Percentiles rank a stretch among this genome's conserved stretches.
Evolutionary conservation across 768 basidiomycete species (phyloP).

Genomic region (Amanita polypyramis): DNA sequence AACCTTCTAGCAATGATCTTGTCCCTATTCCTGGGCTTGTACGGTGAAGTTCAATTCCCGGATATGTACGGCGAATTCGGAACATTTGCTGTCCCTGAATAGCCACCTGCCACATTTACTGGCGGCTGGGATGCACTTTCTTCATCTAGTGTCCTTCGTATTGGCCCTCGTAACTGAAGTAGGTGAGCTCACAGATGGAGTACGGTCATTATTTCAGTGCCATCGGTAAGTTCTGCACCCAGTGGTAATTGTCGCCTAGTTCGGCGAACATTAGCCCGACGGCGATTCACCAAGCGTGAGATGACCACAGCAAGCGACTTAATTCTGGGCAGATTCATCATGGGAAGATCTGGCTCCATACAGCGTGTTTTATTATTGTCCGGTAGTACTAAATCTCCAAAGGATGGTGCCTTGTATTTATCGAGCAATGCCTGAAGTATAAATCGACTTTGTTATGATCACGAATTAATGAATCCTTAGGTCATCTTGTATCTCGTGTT

Average conservation of each 20-base stretch:
- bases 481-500: not conserved
- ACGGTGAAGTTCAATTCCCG: conserved; percentile 23
- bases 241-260: not conserved
- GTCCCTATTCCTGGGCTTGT: conserved; percentile 25
- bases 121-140: conserved; percentile 13
- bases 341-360: not conserved
- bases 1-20: conserved; percentile 22
- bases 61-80: conserved; percentile 25
- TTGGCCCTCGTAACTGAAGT: conserved; percentile 1
- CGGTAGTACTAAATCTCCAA: not conserved
- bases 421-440: not conserved
- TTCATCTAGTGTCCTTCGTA: conserved; percentile 9
- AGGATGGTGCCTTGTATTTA: not conserved
- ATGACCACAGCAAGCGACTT: not conserved
- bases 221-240: not conserved
- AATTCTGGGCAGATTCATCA: not conserved
- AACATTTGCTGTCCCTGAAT: conserved; percentile 26
- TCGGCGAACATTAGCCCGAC: conserved; percentile 11
- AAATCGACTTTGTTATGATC: not conserved
- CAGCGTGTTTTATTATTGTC: not conserved
- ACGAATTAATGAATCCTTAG: not conserved
- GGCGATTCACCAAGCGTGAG: conserved; percentile 13
- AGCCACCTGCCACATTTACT: conserved; percentile 21
- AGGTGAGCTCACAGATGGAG: conserved; percentile 10
- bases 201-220: conserved; percentile 7